Base-by-base conservation (phyloP, 345 rosid species). In the Salix dunnii region DNA sequence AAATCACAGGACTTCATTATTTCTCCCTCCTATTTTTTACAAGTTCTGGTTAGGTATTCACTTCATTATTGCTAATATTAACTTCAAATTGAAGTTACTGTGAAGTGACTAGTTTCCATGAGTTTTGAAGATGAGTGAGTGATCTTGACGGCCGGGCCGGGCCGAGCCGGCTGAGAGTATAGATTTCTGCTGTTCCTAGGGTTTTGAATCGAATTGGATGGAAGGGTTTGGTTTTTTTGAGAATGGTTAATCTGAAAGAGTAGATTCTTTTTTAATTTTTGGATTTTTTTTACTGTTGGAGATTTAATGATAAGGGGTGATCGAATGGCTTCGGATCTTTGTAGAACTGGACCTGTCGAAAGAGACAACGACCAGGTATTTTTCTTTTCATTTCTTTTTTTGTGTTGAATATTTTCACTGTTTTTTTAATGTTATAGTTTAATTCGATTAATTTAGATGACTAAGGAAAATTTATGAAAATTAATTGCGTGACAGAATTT, bases 361-460 rank as follows among this genome's bases (percentile, higher is more conserved):
- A 88, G 99, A 74, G 97, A 96, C 85, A 82, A 86, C 71, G 99
- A 96, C 83, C 99, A 94, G 99, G 99, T 96, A 82, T 58, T 31
- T 62, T 18, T n/a, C 12, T 11, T 21, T 13, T 66, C 38, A 72
- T 21, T 35, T 70, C 13, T 58, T 66, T 25, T 49, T 7, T 27
- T 28, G 17, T 53, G 14, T 1, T 49, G 5, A 35, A 36, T 68
- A 35, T 74, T 61, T 23, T 38, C 0, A 18, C 16, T 11, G 5
- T 13, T 78, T 7, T 10, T 23, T 7, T 67, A 17, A 17, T 51
- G 35, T 35, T 18, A 66, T 66, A 5, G 36, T 36, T 36, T 28
- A 36, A 3, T 36, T 18, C 3, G 17, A 3, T 67, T 33, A 36
- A 18, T 18, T n/a, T 23, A 23, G 63, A 58, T 58, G 63, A n/a